Evolutionary conservation across 345 rosid genomes (phyloP), one percentile per base, ranked within the genome.

Genomic region (Cardamine chenopodiifolia): DNA sequence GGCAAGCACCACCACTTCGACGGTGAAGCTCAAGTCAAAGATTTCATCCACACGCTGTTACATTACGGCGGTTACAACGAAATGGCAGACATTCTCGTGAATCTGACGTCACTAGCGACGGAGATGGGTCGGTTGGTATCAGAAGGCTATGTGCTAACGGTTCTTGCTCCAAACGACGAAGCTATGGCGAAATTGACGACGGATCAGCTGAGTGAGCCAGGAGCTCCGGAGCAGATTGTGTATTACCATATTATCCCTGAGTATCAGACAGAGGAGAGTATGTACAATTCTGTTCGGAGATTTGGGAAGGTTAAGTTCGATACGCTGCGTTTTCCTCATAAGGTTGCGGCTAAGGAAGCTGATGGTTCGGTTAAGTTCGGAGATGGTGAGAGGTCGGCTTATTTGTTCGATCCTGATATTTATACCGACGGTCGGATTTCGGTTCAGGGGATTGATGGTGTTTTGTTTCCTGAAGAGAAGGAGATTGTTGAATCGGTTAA

Each of bases 281-380:
- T 89, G 96, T 89, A 89, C 45, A 89, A 89, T 60, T 87, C 93
- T 5, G 96, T 84, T 11, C 26, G 96, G 73, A 77, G 96, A 65
- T 86, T 90, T 42, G 91, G 96, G 49, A 88, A 90, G 22, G 79
- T 90, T 2, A 62, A 78, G 15, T 90, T 83, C 19, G 93, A 90
- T 23, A 88, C 96, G 50, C 60, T 90, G 72, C 81, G 88, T 48
- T 71, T 90, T 80, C 93, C 96, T 15, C 92, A 88, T 31, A 90
- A 90, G 69, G 86, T 90, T n/a, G 67, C 76, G 25, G 93, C 96
- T 2, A 85, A 83, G 68, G 99, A 95, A 84, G 97, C 97, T 53
- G 97, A 95, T 72, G 99, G 99, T 58, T 90, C 99, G 22, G 99
- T 95, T 37, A 90, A 84, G 70, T 92, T 95, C 29, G 99, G 99